phyloP scores from a whole-genome alignment of 1,139 yeast genomes.

The Blastobotrys proliferans region DNA sequence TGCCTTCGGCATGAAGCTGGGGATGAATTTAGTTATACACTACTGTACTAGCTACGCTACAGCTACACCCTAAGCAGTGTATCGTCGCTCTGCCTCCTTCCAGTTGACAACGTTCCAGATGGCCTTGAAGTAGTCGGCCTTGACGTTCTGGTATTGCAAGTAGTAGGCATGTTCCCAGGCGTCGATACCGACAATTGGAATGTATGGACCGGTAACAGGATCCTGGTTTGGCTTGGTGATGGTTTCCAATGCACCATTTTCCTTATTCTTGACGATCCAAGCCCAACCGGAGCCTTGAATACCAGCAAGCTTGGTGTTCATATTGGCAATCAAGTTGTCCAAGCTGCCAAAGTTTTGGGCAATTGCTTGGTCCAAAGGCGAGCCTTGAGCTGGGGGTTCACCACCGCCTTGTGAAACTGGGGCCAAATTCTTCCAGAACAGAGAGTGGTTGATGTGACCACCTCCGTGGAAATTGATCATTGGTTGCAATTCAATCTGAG shows the following conservation, averaged over 20 bases:
- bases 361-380: slow-evolving; percentile 61
- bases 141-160: slow-evolving; percentile 91
- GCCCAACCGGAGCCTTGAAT: slow-evolving; percentile 99
- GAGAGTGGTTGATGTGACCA: slow-evolving; percentile 81
- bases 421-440: slow-evolving; percentile 90
- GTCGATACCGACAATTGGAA: slow-evolving; percentile 88
- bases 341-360: slow-evolving; percentile 67
- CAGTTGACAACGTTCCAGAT: slow-evolving; percentile 97
- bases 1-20: no score
- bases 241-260: slow-evolving; percentile 76
- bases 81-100: slow-evolving; percentile 85
- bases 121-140: slow-evolving; percentile 92
- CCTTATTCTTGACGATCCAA: slow-evolving; percentile 83
- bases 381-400: slow-evolving; percentile 58
- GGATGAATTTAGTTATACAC: no score
- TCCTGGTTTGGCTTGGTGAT: slow-evolving; percentile 90
- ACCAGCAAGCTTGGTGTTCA: slow-evolving; percentile 82
- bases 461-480: slow-evolving; percentile 93
- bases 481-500: slow-evolving; percentile 67
- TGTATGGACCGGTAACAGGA: slow-evolving; percentile 67
- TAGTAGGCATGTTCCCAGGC: slow-evolving; percentile 99
- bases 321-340: slow-evolving; percentile 62
- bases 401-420: slow-evolving; percentile 85
- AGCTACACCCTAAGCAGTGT: no score
- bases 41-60: no score